Conservation (phyloP, 805 yeast genomes). For the Starmerella lactis-condensi region DNA sequence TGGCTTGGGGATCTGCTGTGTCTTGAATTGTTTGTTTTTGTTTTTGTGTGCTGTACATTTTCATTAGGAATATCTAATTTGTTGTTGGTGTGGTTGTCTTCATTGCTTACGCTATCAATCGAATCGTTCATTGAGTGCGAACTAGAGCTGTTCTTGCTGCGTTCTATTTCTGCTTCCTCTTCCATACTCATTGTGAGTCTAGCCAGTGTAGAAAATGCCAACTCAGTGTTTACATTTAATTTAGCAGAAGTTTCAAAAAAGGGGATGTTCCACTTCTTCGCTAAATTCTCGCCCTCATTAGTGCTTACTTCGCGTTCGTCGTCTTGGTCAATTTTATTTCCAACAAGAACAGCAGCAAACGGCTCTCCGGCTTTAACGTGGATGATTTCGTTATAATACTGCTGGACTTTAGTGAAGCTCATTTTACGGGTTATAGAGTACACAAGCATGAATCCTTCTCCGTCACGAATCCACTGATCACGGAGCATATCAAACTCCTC, state of each 20-base stretch:
- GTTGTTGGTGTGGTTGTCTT: no score
- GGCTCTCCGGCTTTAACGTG: slow-evolving; percentile 41
- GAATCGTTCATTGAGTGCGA: no score
- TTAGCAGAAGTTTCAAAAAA: slow-evolving; percentile 92
- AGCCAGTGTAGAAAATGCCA: slow-evolving; percentile 47
- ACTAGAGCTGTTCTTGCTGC: no score
- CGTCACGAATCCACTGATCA: slow-evolving; percentile 90
- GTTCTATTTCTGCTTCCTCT: no score
- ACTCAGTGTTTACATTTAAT: slow-evolving; percentile 74
- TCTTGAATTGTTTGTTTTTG: no score
- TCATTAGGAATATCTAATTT: no score
- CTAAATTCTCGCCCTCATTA: slow-evolving; percentile 70
- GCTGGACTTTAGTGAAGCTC: slow-evolving; percentile 67
- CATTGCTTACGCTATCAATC: no score
- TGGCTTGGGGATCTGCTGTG: no score
- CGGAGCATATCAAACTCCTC: slow-evolving; percentile 86
- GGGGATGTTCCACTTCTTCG: slow-evolving; percentile 39
- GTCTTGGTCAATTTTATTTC: slow-evolving; percentile 67
- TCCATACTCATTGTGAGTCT: slow-evolving; percentile 62
- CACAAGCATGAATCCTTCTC: slow-evolving; percentile 81
- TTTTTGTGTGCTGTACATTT: no score
- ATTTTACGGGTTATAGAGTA: slow-evolving; percentile 72
- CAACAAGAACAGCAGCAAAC: slow-evolving; percentile 74
- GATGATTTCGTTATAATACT: slow-evolving; percentile 61
- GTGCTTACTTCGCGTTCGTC: slow-evolving; percentile 59